Base-by-base conservation (phyloP, 2,329 filamentous ascomycete genomes). In the Clonostachys rosea region DNA sequence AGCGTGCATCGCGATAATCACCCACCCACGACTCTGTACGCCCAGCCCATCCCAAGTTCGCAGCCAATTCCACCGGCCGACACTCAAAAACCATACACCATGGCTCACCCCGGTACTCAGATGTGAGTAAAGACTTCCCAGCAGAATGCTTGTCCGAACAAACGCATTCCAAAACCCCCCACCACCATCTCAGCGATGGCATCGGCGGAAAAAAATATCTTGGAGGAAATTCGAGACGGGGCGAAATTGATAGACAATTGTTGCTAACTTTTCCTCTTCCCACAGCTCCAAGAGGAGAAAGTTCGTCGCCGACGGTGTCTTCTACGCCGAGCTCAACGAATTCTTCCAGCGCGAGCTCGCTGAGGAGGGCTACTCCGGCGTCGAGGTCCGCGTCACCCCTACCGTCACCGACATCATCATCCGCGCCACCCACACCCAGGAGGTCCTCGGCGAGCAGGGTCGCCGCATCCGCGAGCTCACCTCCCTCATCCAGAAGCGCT, bases 401-500 rank as follows among this genome's bases (percentile, higher is more conserved):
- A 99, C 94, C 74, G 94, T 99, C 71, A 99, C 94, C 82, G 94
- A 97, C 79, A 97, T 97, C 85, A 97, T 99, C 85, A 95, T 99
- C 84, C 94, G 94, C 76, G 94, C 94, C 71, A 99, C 94, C 70
- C 94, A 99, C 87, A 99, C 94, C 71, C 94, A 99, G 82, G 95
- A 99, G 83, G 95, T 99, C 64, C 90, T 99, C 69, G 94, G 94
- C 71, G 94, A 99, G 87, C 94, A 99, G 84, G 94, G 94, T 69
- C 91, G 94, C 81, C 90, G 94, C 81, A 99, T 99, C 77, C 92
- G 94, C 75, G 94, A 99, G 84, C 91, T 99, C 77, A 99, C 94
- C 73, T 96, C 91, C 68, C 87, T 99, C 73, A 99, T 99, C 84
- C 95, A 99, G 84, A 97, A 99, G 89, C 91, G 94, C 71, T 99